Conservation (phyloP, 2,329 filamentous ascomycete genomes). For the Tolypocladium cylindrosporum region DNA sequence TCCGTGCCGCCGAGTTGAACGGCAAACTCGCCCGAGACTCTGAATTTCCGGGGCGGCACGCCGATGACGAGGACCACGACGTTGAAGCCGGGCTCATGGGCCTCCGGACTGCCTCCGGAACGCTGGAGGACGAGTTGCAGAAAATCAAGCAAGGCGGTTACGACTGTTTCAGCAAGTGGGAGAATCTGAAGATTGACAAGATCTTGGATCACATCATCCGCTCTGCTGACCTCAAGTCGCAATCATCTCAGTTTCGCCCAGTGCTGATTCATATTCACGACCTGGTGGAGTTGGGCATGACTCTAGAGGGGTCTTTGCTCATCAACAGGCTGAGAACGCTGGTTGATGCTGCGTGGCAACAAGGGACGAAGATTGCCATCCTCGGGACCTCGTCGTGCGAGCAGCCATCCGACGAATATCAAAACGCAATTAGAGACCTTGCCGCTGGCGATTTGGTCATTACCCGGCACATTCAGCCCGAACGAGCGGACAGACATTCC, state of each 20-base stretch:
- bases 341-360: constrained; percentile 61
- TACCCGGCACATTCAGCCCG: constrained; percentile 22
- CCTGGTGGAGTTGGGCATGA: constrained; percentile 65
- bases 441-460: constrained; percentile 31
- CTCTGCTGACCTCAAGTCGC: constrained; percentile 29
- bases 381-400: constrained; percentile 64
- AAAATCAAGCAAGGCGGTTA: constrained; percentile 28
- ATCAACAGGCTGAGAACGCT: constrained; percentile 59
- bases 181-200: constrained; percentile 49
- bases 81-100: constrained; percentile 20
- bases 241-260: constrained; percentile 25
- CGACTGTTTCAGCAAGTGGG: constrained; percentile 40
- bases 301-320: constrained; percentile 58
- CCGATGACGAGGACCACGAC: constrained; percentile 25
- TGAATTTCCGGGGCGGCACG: constrained; percentile 19
- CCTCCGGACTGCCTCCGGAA: constrained; percentile 14
- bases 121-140: constrained; percentile 33
- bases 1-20: constrained; percentile 43
- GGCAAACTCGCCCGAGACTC: constrained; percentile 41
- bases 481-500: constrained; percentile 11
- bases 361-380: constrained; percentile 63
- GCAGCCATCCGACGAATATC: constrained; percentile 34
- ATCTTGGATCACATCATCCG: constrained; percentile 47
- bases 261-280: constrained; percentile 74
- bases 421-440: constrained; percentile 26